A percentile compares a stretch with the other conserved stretches of the same genome.
phyloP scores from a whole-genome alignment of 768 basidiomycete genomes.

The Macrocybe gigantea region DNA sequence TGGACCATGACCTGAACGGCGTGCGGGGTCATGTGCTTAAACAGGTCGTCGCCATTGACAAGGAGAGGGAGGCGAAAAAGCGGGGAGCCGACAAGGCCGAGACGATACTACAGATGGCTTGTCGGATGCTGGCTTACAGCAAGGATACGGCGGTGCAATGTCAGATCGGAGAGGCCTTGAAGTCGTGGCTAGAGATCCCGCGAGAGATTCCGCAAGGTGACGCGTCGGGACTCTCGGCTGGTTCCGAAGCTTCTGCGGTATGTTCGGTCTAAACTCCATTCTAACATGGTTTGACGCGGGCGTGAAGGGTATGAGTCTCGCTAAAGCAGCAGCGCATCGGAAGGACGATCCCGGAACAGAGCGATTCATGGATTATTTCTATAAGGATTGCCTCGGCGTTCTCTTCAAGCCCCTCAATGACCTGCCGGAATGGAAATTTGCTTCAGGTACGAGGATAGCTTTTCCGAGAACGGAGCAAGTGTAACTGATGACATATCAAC shows the following conservation, averaged over 20 bases:
- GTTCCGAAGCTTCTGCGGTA: conserved; percentile 26
- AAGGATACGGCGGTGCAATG: conserved; percentile 84
- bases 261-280: conserved; percentile 5
- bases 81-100: conserved; percentile 58
- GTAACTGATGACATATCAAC: conserved; percentile 3
- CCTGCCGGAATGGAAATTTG: conserved; percentile 57
- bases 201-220: conserved; percentile 24
- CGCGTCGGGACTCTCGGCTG: conserved; percentile 19
- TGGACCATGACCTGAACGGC: conserved; percentile 89
- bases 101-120: conserved; percentile 72
- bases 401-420: conserved; percentile 76
- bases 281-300: neutral
- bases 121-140: conserved; percentile 72
- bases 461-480: neutral
- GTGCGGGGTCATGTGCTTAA: conserved; percentile 82
- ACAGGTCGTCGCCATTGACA: conserved; percentile 68
- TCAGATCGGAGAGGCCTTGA: conserved; percentile 84
- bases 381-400: conserved; percentile 74
- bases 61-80: conserved; percentile 52
- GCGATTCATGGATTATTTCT: conserved; percentile 90
- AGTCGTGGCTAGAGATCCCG: conserved; percentile 77
- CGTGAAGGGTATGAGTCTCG: conserved; percentile 5
- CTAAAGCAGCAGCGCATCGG: conserved; percentile 31
- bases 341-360: conserved; percentile 87
- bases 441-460: conserved; percentile 21